These are phyloP conservation scores for Daedaleopsis nitida DNA, from an alignment of 768 basidiomycete genomes.

Conservation along the genomic window DNA sequence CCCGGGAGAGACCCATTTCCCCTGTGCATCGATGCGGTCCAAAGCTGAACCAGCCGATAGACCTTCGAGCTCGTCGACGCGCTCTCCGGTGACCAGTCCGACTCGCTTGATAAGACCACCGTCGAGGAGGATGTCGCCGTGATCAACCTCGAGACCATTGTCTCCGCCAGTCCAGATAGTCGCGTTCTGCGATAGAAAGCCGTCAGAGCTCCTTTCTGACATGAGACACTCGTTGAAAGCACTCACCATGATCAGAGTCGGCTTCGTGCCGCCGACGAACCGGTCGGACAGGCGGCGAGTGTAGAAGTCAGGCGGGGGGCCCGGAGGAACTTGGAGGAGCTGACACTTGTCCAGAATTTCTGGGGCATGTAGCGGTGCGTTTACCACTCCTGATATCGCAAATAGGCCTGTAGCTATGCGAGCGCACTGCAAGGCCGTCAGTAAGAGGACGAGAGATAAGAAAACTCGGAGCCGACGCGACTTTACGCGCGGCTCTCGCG, in stretches of 20 bases:
- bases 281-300: constrained; percentile 61
- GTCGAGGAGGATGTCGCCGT: constrained; percentile 70
- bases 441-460: not conserved
- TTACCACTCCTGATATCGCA: not conserved
- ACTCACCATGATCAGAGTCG: constrained; percentile 42
- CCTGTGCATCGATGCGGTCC: constrained; percentile 61
- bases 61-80: too few relatives aligned
- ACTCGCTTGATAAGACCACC: constrained; percentile 68
- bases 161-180: constrained; percentile 81
- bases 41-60: constrained; percentile 28
- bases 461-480: not conserved
- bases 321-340: constrained; percentile 41
- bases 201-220: not conserved
- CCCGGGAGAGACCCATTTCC: constrained; percentile 81
- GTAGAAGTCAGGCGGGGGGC: constrained; percentile 49
- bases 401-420: not conserved
- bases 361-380: constrained; percentile 26
- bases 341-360: constrained; percentile 46
- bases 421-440: not conserved
- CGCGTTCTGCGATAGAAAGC: constrained; percentile 47
- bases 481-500: not conserved
- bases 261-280: constrained; percentile 61
- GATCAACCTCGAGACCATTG: constrained; percentile 66
- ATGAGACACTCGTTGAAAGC: too few relatives aligned
- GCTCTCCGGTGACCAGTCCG: constrained; percentile 37